Percentiles rank a stretch among this genome's conserved stretches.
Evolutionary conservation across 2,329 filamentous ascomycete species (phyloP).

Genomic region (Colletotrichum neosansevieriae): DNA sequence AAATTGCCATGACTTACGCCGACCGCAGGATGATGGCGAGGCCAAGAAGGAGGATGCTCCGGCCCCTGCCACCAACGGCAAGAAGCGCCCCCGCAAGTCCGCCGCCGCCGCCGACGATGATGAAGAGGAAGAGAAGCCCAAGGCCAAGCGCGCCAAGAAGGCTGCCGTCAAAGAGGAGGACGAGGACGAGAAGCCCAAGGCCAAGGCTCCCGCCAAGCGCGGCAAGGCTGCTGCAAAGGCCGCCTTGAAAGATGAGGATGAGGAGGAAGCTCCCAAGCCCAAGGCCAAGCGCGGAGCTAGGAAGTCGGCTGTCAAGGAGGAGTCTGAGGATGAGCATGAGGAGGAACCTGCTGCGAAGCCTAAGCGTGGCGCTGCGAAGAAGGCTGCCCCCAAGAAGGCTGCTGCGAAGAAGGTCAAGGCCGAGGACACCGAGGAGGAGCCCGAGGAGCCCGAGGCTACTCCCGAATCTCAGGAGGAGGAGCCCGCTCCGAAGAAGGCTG

Average conservation of each 20-base stretch:
- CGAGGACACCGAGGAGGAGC: conserved; percentile 38
- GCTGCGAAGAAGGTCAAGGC: conserved; percentile 31
- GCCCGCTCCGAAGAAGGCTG: conserved; percentile 24
- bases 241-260: conserved; percentile 42
- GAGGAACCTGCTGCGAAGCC: conserved; percentile 51
- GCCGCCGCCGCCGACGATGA: conserved; percentile 36
- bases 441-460: conserved; percentile 39
- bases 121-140: conserved; percentile 30
- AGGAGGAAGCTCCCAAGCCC: conserved; percentile 40
- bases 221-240: conserved; percentile 40
- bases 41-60: background rate
- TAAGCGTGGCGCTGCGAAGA: conserved; percentile 48
- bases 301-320: conserved; percentile 32
- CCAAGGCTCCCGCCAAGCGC: conserved; percentile 47
- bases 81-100: conserved; percentile 40
- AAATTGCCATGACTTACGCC: background rate
- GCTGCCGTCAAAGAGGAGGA: conserved; percentile 41
- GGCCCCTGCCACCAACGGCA: conserved; percentile 37
- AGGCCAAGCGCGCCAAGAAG: conserved; percentile 45
- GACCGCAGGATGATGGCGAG: conserved; percentile 47
- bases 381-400: conserved; percentile 40
- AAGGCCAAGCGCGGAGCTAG: conserved; percentile 40
- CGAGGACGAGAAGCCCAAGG: conserved; percentile 46
- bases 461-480: conserved; percentile 15
- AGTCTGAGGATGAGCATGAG: conserved; percentile 40